phyloP scores from a whole-genome alignment of 163 green algal species.

The Coccomyxa subellipsoidea region DNA sequence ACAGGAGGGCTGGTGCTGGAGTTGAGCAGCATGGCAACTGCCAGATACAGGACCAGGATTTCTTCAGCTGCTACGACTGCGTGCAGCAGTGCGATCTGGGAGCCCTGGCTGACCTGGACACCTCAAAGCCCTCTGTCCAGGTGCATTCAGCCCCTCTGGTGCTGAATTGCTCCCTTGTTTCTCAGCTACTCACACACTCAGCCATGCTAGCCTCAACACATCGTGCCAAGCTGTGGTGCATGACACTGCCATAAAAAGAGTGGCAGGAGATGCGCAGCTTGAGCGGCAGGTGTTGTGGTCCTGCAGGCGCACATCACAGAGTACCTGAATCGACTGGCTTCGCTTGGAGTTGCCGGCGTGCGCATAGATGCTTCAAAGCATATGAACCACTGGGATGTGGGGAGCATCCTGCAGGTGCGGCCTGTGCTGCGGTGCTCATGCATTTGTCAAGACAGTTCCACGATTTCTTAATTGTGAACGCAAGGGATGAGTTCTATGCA shows the following conservation, averaged over 20 bases:
- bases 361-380: background rate
- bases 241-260: too few species aligned
- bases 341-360: background rate
- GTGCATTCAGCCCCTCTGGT: background rate
- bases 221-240: too few species aligned
- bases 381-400: background rate
- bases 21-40: background rate
- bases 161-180: background rate
- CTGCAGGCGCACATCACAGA: background rate
- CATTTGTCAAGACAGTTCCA: too few species aligned
- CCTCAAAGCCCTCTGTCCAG: background rate
- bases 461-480: too few species aligned
- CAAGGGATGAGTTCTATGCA: too few species aligned
- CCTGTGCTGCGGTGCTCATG: background rate
- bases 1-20: background rate
- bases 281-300: background rate
- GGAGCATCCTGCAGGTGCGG: background rate
- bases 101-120: background rate
- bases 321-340: background rate
- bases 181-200: too few species aligned
- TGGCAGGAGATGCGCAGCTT: background rate
- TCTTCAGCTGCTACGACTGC: background rate
- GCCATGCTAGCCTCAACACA: too few species aligned
- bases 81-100: conserved; percentile 6
- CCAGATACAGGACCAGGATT: conserved; percentile 3